Evolutionary conservation across 192 early-diverging fungal genomes (phyloP).

Genomic region (Coemansia sp.): DNA sequence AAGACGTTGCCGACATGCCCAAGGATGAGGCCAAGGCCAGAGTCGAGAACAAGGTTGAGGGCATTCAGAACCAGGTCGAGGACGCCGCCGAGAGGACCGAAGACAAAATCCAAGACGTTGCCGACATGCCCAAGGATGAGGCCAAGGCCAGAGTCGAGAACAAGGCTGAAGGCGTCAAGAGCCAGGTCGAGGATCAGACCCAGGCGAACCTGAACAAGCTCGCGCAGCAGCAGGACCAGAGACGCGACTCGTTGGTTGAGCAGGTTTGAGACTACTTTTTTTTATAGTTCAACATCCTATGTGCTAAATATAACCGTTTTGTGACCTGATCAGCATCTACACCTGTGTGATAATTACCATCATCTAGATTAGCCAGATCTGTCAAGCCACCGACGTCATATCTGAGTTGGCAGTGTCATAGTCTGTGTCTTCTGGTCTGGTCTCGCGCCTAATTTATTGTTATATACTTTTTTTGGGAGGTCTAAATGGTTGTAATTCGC

Average conservation of each 20-base stretch:
- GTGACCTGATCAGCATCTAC: background rate
- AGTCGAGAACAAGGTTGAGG: background rate
- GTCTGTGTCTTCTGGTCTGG: background rate
- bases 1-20: background rate
- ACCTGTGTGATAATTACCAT: background rate
- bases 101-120: background rate
- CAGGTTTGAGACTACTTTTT: background rate
- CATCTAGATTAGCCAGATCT: background rate
- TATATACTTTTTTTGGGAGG: background rate
- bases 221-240: conserved; percentile 20
- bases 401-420: background rate
- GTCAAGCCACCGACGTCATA: background rate
- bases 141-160: background rate
- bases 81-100: conserved; percentile 2
- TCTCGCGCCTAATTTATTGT: background rate
- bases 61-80: background rate
- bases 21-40: conserved; percentile 10
- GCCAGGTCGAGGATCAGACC: background rate
- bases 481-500: background rate
- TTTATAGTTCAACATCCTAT: background rate
- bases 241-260: conserved; percentile 28
- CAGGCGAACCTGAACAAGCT: conserved; percentile 18
- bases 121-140: conserved; percentile 3
- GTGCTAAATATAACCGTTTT: background rate
- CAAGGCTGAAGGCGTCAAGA: background rate